Conservation (phyloP, 495 filamentous ascomycete species). For the Podospora didyma region DNA sequence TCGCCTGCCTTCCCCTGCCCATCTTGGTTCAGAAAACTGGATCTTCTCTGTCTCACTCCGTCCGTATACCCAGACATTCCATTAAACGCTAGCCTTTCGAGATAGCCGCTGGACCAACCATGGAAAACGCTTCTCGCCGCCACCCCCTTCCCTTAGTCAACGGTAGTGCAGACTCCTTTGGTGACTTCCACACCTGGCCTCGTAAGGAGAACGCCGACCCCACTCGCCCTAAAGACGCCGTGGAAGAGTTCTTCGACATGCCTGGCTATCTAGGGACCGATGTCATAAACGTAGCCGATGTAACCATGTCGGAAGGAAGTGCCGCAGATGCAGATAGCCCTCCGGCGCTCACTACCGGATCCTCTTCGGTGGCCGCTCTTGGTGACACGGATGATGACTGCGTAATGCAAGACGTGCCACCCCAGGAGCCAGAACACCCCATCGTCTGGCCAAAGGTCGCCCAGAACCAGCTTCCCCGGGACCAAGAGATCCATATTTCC, state of each 20-base stretch:
- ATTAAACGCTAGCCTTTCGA: conserved; percentile 8
- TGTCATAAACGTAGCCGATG: conserved; percentile 12
- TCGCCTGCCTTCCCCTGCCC: background rate
- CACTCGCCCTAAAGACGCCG: conserved; percentile 2
- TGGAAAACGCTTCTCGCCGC: conserved; percentile 13
- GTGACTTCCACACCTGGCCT: background rate
- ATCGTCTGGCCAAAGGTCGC: conserved; percentile 15
- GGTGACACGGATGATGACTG: conserved; percentile 12
- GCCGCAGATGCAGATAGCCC: conserved; percentile 7
- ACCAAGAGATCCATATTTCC: background rate
- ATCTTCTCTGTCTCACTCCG: background rate
- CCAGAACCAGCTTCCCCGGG: background rate
- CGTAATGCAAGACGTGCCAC: conserved; percentile 16
- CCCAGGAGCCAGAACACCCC: conserved; percentile 5
- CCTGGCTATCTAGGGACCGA: too few relatives aligned
- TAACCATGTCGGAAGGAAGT: conserved; percentile 12
- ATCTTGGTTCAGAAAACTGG: conserved; percentile 1
- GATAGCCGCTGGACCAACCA: conserved; percentile 16
- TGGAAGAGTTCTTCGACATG: conserved; percentile 18
- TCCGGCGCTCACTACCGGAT: conserved; percentile 5
- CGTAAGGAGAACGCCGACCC: conserved; percentile 13
- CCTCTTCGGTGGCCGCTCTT: background rate
- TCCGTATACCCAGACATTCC: conserved; percentile 7
- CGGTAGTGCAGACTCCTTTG: conserved; percentile 8
- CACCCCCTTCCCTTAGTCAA: conserved; percentile 1